phyloP scores from a whole-genome alignment of 176 grass and related monocot species.

The Oryza officinalis region DNA sequence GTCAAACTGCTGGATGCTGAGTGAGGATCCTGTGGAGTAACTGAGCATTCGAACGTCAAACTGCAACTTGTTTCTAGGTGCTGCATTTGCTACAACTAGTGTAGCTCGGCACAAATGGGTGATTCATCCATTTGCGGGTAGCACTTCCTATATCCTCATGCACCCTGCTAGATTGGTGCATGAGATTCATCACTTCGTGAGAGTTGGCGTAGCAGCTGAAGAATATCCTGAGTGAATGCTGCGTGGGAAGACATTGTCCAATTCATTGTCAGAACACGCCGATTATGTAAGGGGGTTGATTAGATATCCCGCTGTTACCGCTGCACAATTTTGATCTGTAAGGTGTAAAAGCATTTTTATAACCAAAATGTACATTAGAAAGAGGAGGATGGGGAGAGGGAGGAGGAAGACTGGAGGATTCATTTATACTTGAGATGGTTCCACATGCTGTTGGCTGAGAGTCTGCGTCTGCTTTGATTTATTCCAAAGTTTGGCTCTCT shows the following conservation, averaged over 20 bases:
- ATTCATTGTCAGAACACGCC: constrained; percentile 9
- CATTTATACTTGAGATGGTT: constrained; percentile 59
- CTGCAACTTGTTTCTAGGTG: constrained; percentile 22
- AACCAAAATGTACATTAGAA: constrained; percentile 69
- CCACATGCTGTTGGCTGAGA: constrained; percentile 35
- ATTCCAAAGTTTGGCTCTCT: constrained; percentile 29
- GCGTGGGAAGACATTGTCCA: constrained; percentile 16
- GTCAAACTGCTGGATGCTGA: background rate
- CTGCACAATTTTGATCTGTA: constrained; percentile 73
- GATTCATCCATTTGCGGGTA: constrained; percentile 39
- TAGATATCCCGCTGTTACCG: constrained; percentile 48
- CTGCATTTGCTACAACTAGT: constrained; percentile 45
- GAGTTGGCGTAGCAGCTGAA: constrained; percentile 25
- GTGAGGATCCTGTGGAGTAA: constrained; percentile 18
- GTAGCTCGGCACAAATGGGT: constrained; percentile 37
- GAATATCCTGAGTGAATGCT: constrained; percentile 19
- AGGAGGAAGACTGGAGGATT: constrained; percentile 45
- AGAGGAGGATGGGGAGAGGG: background rate
- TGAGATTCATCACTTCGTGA: constrained; percentile 26
- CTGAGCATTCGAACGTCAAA: constrained; percentile 34
- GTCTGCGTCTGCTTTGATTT: constrained; percentile 49
- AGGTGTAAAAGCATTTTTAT: constrained; percentile 60
- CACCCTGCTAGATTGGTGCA: constrained; percentile 26
- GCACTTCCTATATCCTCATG: constrained; percentile 23
- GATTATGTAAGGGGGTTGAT: constrained; percentile 12